Conservation (phyloP, 257 asterid species). For the Haberlea rhodopensis region DNA sequence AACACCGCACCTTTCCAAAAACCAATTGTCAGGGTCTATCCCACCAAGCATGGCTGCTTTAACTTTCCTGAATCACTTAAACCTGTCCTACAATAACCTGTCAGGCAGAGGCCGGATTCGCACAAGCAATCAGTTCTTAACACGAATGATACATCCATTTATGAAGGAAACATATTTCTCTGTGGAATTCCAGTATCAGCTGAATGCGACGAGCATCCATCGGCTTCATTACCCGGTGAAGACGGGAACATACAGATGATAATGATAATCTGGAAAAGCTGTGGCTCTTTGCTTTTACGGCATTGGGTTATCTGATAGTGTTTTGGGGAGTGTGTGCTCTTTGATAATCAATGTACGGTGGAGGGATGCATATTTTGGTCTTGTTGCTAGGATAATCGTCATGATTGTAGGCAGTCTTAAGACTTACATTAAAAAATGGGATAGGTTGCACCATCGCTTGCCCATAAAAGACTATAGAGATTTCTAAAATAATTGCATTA, state of each 20-base stretch:
- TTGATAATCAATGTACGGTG: slow-evolving; percentile 32
- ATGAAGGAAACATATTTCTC: slow-evolving; percentile 29
- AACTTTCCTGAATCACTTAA: slow-evolving; percentile 34
- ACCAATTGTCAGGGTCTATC: slow-evolving; percentile 31
- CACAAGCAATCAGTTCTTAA: slow-evolving; percentile 29
- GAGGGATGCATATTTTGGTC: slow-evolving; percentile 30
- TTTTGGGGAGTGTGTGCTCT: slow-evolving; percentile 34
- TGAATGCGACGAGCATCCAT: slow-evolving; percentile 13
- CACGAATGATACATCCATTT: slow-evolving; percentile 34
- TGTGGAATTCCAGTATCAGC: slow-evolving; percentile 30
- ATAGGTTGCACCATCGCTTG: too few relatives aligned
- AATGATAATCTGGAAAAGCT: slow-evolving; percentile 26
- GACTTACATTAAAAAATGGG: too few relatives aligned
- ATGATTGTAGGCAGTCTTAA: too few relatives aligned
- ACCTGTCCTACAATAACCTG: slow-evolving; percentile 37
- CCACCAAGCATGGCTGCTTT: slow-evolving; percentile 31
- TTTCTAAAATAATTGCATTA: too few relatives aligned
- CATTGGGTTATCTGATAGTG: slow-evolving; percentile 27
- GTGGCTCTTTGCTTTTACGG: slow-evolving; percentile 25
- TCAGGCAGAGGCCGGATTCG: slow-evolving; percentile 42
- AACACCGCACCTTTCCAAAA: slow-evolving; percentile 33
- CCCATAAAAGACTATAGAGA: too few relatives aligned
- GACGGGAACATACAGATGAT: slow-evolving; percentile 1
- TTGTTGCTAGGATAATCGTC: too few relatives aligned
- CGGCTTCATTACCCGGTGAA: slow-evolving; percentile 19